These are phyloP conservation scores for Lactifluus echinatus DNA, from an alignment of 768 basidiomycete species.

Conservation along the genomic window DNA sequence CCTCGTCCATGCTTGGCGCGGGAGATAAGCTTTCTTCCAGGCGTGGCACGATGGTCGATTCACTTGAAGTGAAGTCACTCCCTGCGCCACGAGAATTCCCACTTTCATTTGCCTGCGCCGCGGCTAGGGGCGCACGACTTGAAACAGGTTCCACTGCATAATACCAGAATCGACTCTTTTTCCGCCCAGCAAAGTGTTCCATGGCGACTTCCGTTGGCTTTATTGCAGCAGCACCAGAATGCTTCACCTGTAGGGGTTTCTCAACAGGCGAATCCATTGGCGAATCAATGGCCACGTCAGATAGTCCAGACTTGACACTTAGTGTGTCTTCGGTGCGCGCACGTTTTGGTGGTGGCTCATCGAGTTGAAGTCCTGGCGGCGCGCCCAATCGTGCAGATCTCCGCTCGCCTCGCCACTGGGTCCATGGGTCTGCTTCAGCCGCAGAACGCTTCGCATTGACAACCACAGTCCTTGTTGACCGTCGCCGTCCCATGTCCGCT, in stretches of 20 bases:
- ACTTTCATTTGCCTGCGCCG: not conserved
- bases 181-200: slow-evolving; percentile 71
- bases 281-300: slow-evolving; percentile 20
- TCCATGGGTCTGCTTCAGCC: slow-evolving; percentile 40
- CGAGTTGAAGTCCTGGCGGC: slow-evolving; percentile 40
- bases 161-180: slow-evolving; percentile 82
- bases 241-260: slow-evolving; percentile 40
- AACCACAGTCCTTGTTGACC: slow-evolving; percentile 36
- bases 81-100: slow-evolving; percentile 3
- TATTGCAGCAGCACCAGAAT: slow-evolving; percentile 52
- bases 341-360: slow-evolving; percentile 52
- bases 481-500: slow-evolving; percentile 26
- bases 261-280: slow-evolving; percentile 16
- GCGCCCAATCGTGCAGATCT: slow-evolving; percentile 63
- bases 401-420: slow-evolving; percentile 65
- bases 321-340: slow-evolving; percentile 64
- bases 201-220: slow-evolving; percentile 68
- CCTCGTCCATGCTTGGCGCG: slow-evolving; percentile 30
- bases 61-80: slow-evolving; percentile 16
- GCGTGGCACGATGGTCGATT: slow-evolving; percentile 25
- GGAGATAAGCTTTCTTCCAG: slow-evolving; percentile 39
- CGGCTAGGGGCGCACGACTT: slow-evolving; percentile 19
- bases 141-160: slow-evolving; percentile 74
- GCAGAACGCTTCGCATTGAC: slow-evolving; percentile 40
- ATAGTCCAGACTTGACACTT: slow-evolving; percentile 25